Conservation (phyloP, 2,329 filamentous ascomycete genomes). For the Pseudogymnoascus sp. region DNA sequence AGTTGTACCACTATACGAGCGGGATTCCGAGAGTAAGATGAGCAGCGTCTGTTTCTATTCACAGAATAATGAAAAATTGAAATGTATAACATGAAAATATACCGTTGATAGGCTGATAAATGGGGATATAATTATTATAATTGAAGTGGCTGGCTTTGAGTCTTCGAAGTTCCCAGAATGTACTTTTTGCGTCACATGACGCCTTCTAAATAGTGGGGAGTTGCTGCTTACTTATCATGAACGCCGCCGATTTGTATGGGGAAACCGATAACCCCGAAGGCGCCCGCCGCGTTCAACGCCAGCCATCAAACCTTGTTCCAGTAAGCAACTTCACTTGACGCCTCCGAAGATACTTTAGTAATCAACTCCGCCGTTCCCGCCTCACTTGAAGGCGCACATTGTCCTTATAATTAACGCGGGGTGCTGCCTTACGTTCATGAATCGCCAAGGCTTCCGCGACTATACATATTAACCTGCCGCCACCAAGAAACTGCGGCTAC, state of each 20-base stretch:
- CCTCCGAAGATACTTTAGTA: not conserved
- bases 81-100: not conserved
- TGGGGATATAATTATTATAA: not conserved
- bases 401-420: constrained; percentile 3
- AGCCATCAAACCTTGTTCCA: constrained; percentile 3
- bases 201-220: not conserved
- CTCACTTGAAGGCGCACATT: constrained; percentile 1
- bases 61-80: not conserved
- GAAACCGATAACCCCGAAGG: constrained; percentile 5
- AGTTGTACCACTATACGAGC: constrained; percentile 9
- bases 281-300: not conserved
- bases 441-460: not conserved
- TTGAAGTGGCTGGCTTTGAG: not conserved
- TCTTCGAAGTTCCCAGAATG: not conserved
- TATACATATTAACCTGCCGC: constrained; percentile 6
- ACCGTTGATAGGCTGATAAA: constrained; percentile 1
- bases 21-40: constrained; percentile 4
- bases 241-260: not conserved
- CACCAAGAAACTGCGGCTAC: not conserved
- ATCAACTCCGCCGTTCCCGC: constrained; percentile 5
- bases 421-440: not conserved
- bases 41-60: not conserved
- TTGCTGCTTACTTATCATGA: constrained; percentile 6
- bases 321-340: constrained; percentile 6
- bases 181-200: not conserved